Evolutionary conservation across 2,329 filamentous ascomycete genomes (phyloP), one percentile per base, ranked within the genome.

Genomic region (Cercospora sp.): DNA sequence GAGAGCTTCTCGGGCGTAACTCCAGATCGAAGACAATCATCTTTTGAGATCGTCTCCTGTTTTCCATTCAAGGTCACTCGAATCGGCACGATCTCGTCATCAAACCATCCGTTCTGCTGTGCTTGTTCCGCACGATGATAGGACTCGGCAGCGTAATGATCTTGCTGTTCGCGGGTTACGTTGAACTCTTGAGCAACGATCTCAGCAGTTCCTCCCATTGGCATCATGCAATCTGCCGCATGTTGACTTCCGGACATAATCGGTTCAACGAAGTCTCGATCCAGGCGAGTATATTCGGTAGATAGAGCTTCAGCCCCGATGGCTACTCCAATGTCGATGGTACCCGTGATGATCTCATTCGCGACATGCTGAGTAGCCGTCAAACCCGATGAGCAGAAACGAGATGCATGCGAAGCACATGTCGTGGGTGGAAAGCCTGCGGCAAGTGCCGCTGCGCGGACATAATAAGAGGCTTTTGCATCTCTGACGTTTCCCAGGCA

Each of bases 261-360:
- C 63, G 86, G 89, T 0, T 91, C 90, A 90, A 68, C 93, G 96
- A 31, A 92, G 80, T 71, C 92, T 87, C 0, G 88, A 88, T 0
- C 93, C 92, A 64, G 97, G 93, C 36, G 88, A 64, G 89, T 92
- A 80, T 97, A 97, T 82, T 96, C 96, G 71, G 90, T 84, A 70
- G 91, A 96, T 92, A 97, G 97, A 82, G 90, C 93, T 85, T 97
- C 94, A 90, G 95, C 97, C 48, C 94, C 94, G 1, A 91, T 93
- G 9, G 89, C 94, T 68, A 97, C 87, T 70, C 92, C 94, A 0
- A 84, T 84, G 67, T 88, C 86, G 63, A 94, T 90, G 72, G 87
- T 86, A 2, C 91, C 92, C 0, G 86, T 84, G 16, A 88, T 86
- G 73, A 97, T 94, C 70, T 89, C 86, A 65, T 90, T 88, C 2